Evolutionary conservation across 2,329 filamentous ascomycete species (phyloP), one percentile per base, ranked within the genome.

Genomic region (Onygenales sp.): DNA sequence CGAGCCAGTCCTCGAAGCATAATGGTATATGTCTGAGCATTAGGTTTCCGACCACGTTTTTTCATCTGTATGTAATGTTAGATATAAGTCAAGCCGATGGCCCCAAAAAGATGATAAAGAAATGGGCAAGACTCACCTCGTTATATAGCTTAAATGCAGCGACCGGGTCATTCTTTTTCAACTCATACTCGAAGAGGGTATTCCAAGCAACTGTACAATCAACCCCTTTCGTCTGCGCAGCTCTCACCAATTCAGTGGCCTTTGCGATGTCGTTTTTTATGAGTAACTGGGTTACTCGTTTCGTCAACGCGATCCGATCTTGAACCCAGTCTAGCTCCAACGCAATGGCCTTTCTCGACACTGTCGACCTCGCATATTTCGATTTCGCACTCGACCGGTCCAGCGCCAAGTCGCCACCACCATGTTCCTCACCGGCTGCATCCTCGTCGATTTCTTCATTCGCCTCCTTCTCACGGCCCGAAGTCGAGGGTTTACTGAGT

Each of bases 191-290:
- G 53, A 98, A 84, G 44, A 95, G 70, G 64, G 87, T 81, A 69
- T 97, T 97, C 91, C 92, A 98, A 54, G 86, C 84, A 54, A 94
- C 90, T 3, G 81, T 74, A 58, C 86, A 83, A 54, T 83, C 73
- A 58, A 80, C 76, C 0, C 75, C 68, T 59, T 78, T 82, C 67
- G 84, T 89, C n/a, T 68, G 63, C 27, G 86, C 85, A 60, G 79
- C 74, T 54, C 86, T 82, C 39, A 86, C 80, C 55, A 95, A 67
- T 17, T 81, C 73, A 42, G 85, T 68, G 31, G 90, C 89, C 63
- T 88, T 83, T 2, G 83, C 80, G 39, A 79, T 78, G 34, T 83
- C 74, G 42, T 79, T 79, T 54, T 79, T 76, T 4, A 66, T 66
- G 47, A 97, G 73, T 14, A 82, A 74, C 49, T 75, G 73, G 51